These are phyloP conservation scores for Tylopilus felleus DNA, from an alignment of 768 basidiomycete species.

Conservation along the genomic window DNA sequence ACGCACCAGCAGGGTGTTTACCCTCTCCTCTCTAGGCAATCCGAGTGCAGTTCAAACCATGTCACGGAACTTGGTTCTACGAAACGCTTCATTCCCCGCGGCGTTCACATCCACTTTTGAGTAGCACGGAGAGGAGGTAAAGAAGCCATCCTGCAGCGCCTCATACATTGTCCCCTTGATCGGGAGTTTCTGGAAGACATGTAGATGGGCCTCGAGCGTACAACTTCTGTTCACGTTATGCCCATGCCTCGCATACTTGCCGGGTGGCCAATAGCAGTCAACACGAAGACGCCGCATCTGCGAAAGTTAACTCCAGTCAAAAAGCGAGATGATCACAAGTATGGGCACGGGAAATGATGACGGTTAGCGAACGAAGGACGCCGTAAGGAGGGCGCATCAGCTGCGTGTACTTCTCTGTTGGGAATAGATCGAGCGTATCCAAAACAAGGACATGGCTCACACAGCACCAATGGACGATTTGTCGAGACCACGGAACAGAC, in stretches of 20 bases:
- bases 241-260: constrained; percentile 7
- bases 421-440: constrained; percentile 12
- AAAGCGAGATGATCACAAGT: constrained; percentile 15
- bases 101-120: constrained; percentile 23
- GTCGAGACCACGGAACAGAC: not conserved
- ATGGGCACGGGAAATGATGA: constrained; percentile 5
- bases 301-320: constrained; percentile 12
- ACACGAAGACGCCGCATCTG: constrained; percentile 10
- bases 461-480: not conserved
- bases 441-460: constrained; percentile 20
- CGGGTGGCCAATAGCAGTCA: constrained; percentile 12
- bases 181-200: constrained; percentile 12
- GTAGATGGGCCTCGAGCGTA: constrained; percentile 6
- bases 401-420: constrained; percentile 26
- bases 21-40: constrained; percentile 18
- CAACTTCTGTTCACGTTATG: constrained; percentile 15
- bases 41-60: constrained; percentile 7
- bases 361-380: constrained; percentile 21
- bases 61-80: constrained; percentile 24
- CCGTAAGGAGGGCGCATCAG: constrained; percentile 34
- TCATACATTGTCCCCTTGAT: constrained; percentile 15
- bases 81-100: constrained; percentile 29
- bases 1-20: constrained; percentile 27
- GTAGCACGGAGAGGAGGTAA: constrained; percentile 12
- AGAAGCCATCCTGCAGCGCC: constrained; percentile 5